Conservation (phyloP, 495 filamentous ascomycete genomes). For the Neurospora sp. region DNA sequence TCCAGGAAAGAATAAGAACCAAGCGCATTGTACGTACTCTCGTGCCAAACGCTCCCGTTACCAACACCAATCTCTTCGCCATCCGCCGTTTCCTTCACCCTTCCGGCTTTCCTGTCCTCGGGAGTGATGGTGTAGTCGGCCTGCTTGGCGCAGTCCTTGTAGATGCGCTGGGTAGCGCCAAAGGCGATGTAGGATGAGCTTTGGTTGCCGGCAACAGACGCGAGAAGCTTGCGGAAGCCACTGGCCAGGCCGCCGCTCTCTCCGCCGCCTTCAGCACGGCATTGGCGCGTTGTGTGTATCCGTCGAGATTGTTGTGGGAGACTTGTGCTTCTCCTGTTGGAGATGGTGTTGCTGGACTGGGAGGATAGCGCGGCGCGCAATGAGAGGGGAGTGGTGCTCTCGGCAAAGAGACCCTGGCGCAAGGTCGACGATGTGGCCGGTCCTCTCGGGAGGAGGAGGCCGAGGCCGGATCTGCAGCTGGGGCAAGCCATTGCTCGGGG, state of each 20-base stretch:
- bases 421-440: constrained; percentile 3
- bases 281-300: constrained; percentile 3
- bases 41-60: constrained; percentile 72
- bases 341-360: background rate
- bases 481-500: constrained; percentile 19
- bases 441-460: constrained; percentile 5
- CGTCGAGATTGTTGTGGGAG: background rate
- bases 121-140: constrained; percentile 64
- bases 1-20: constrained; percentile 10
- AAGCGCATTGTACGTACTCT: constrained; percentile 41
- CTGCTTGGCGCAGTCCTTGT: constrained; percentile 64
- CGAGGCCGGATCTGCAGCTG: constrained; percentile 15
- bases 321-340: background rate
- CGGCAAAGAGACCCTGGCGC: constrained; percentile 3
- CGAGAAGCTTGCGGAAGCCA: background rate
- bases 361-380: background rate
- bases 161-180: constrained; percentile 65
- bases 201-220: background rate
- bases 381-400: background rate
- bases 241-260: background rate
- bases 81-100: constrained; percentile 53
- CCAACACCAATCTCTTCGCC: constrained; percentile 73
- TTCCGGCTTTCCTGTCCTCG: constrained; percentile 40
- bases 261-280: background rate
- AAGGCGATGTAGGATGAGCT: constrained; percentile 18